phyloP scores from a whole-genome alignment of 2,329 filamentous ascomycete species.

The Emydomyces testavorans region DNA sequence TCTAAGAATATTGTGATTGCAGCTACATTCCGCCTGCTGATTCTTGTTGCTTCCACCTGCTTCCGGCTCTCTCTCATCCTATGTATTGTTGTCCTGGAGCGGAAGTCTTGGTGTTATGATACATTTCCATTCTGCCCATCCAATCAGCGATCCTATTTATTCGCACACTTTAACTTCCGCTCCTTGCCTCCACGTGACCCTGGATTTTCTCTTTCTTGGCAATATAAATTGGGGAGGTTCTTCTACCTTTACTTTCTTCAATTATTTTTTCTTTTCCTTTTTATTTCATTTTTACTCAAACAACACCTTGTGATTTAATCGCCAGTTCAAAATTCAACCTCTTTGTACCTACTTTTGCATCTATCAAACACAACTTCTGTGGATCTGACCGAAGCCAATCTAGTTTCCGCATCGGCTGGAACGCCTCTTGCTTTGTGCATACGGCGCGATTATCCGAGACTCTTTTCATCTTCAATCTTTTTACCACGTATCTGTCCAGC shows the following conservation, averaged over 20 bases:
- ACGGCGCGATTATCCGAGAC: neutral
- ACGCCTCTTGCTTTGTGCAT: neutral
- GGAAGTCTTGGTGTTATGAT: constrained; percentile 8
- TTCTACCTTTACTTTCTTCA: constrained; percentile 21
- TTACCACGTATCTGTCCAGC: neutral
- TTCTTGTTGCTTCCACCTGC: neutral
- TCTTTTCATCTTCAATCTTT: neutral
- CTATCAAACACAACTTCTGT: neutral
- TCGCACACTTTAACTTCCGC: constrained; percentile 16
- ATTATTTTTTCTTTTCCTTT: constrained; percentile 19
- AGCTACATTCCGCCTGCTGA: too few species aligned
- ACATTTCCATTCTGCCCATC: constrained; percentile 10
- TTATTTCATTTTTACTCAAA: constrained; percentile 9
- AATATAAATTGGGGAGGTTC: constrained; percentile 33
- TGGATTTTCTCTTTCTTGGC: constrained; percentile 24
- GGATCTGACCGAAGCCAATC: neutral
- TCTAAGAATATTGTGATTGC: too few species aligned
- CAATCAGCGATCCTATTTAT: constrained; percentile 5
- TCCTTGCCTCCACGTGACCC: constrained; percentile 29
- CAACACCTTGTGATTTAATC: constrained; percentile 1
- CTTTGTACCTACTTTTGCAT: neutral
- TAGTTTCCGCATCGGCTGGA: neutral
- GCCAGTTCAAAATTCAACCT: neutral
- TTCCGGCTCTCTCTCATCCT: constrained; percentile 17
- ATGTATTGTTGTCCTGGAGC: constrained; percentile 4